Base-by-base conservation (phyloP, 768 basidiomycete genomes). In the Auriscalpium microsporum region DNA sequence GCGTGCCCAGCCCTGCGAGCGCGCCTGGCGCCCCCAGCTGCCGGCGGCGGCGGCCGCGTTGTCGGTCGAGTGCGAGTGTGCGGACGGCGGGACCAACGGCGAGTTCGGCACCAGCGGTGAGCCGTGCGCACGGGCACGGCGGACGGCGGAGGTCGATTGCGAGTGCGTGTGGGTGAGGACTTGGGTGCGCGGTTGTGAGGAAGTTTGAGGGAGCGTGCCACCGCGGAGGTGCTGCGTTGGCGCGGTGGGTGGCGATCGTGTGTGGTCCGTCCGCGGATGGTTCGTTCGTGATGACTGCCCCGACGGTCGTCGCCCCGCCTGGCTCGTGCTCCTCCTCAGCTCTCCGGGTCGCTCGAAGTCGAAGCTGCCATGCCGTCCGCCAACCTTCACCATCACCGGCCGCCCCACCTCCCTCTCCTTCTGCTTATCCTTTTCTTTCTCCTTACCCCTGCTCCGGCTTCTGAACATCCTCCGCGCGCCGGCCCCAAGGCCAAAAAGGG, bases 401-500 rank as follows among this genome's bases (percentile, higher is more conserved):
- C 52, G 52, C 53, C 34, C 44, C 19, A 28, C 10, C 52, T 36
- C 45, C 23, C 38, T 19, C 38, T 28, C 51, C 19, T 52, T 52
- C 38, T 40, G 38, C 56, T 63, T 67, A 37, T 63, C 64, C 58
- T 67, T 68, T 37, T 56, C 60, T 36, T 17, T 45, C 4, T 45
- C 38, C 10, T 21, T 35, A 38, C 16, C 52, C 21, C 21, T 52
- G 50, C 14, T 44, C 37, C 17, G 57, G 53, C 34, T 54, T 61
- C 42, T 57, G 53, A 50, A 21, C 23, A 54, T 55, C 8, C 63
- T 54, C 10, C 64, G 52, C 37, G 56, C 60, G 36, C 60, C 55
- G 16, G 66, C 58, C 28, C 63, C 61, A 16, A 69, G 55, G 6
- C 67, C 65, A 48, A 69, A 64, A 6, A 71, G 53, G 9, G 70